A percentile compares a stretch with the other conserved stretches of the same genome.
Evolutionary conservation across 192 early-diverging fungal genomes (phyloP).

Genomic region (Podila minutissima): DNA sequence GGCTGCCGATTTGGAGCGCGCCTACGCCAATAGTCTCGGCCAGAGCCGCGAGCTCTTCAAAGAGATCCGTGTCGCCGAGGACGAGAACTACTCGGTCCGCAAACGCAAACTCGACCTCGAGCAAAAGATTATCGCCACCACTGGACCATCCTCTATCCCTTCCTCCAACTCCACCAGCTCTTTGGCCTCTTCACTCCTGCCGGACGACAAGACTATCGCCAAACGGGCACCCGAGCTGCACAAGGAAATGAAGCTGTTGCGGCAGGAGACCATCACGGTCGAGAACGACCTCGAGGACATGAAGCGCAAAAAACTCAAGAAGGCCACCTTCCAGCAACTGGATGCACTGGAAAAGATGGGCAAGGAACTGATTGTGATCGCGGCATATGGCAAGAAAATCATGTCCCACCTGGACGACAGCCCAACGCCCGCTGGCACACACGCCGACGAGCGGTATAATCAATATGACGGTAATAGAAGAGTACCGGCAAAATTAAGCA

Average conservation of each 20-base stretch:
- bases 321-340: constrained; percentile 28
- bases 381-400: constrained; percentile 27
- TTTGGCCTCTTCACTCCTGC: not conserved
- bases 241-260: constrained; percentile 38
- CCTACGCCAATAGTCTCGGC: constrained; percentile 22
- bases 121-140: constrained; percentile 11
- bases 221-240: constrained; percentile 24
- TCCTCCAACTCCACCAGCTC: not conserved
- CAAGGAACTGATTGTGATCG: constrained; percentile 46
- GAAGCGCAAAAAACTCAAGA: constrained; percentile 42
- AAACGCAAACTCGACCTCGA: constrained; percentile 46
- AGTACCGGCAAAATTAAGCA: not conserved
- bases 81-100: constrained; percentile 37
- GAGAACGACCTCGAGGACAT: constrained; percentile 46
- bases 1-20: constrained; percentile 41
- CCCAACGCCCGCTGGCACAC: constrained; percentile 35
- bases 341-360: constrained; percentile 42
- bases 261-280: constrained; percentile 36
- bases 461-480: constrained; percentile 24
- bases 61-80: constrained; percentile 40
- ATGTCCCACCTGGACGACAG: constrained; percentile 35
- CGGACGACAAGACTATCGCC: not conserved
- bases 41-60: constrained; percentile 41
- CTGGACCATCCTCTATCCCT: not conserved
- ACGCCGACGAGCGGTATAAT: constrained; percentile 37